Percentiles rank a stretch among this genome's conserved stretches.
phyloP scores from a whole-genome alignment of 176 grass and related monocot genomes.

The Eragrostis nindensis region DNA sequence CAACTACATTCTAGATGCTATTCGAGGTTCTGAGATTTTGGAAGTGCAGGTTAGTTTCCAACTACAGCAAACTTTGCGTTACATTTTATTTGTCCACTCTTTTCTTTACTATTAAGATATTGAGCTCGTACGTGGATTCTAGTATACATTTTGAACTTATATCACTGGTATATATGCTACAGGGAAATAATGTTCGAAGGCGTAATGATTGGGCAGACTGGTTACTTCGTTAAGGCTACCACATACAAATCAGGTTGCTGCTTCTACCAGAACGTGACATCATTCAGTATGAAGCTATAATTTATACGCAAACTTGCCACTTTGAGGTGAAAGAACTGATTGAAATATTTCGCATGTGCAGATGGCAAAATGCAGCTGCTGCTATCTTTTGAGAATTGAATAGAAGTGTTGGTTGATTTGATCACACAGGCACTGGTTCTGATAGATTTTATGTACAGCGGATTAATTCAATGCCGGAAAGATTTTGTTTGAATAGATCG shows the following conservation, averaged over 20 bases:
- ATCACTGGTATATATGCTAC: not conserved
- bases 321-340: constrained; percentile 14
- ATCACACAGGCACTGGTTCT: not conserved
- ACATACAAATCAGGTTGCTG: constrained; percentile 39
- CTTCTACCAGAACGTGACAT: not conserved
- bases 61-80: not conserved
- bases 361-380: not conserved
- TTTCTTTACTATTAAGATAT: not conserved
- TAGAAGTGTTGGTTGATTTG: constrained; percentile 33
- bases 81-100: not conserved
- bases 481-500: constrained; percentile 55
- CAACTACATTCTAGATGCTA: constrained; percentile 64
- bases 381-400: not conserved
- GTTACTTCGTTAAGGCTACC: constrained; percentile 44
- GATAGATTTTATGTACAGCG: constrained; percentile 43
- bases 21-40: constrained; percentile 62
- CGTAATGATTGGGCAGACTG: constrained; percentile 74
- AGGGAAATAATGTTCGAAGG: constrained; percentile 73
- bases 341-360: not conserved
- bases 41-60: constrained; percentile 69
- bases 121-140: not conserved
- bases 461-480: constrained; percentile 25
- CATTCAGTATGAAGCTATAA: not conserved
- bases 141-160: constrained; percentile 16
- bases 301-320: not conserved